Conservation (phyloP, 345 rosid genomes). For the Combretum micranthum region DNA sequence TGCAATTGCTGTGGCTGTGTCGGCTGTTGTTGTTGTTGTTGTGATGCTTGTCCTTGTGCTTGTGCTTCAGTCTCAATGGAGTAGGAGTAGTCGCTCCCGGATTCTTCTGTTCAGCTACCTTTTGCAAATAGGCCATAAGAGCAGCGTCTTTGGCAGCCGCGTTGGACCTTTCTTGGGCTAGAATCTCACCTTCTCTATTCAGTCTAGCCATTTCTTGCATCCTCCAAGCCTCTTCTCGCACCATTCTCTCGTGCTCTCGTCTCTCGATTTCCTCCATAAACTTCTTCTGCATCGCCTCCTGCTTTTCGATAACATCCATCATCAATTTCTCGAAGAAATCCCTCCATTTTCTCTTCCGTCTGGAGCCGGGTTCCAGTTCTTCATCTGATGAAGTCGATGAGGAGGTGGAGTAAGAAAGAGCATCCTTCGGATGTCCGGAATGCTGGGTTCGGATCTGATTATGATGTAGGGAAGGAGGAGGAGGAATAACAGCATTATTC, state of each 20-base stretch:
- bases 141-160: constrained; percentile 73
- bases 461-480: no score
- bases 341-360: constrained; percentile 51
- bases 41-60: constrained; percentile 1
- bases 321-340: constrained; percentile 58
- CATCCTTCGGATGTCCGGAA: background rate
- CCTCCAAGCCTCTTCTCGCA: constrained; percentile 80
- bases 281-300: constrained; percentile 67
- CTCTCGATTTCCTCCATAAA: constrained; percentile 73
- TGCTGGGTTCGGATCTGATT: no score
- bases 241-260: constrained; percentile 55
- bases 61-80: constrained; percentile 12
- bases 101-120: constrained; percentile 41
- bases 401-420: background rate
- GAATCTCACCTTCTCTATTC: constrained; percentile 52
- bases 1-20: no score
- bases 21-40: constrained; percentile 3
- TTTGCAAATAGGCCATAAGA: constrained; percentile 65
- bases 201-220: constrained; percentile 61
- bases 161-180: constrained; percentile 64
- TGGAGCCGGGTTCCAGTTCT: constrained; percentile 11
- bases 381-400: constrained; percentile 22
- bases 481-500: no score
- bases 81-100: constrained; percentile 2
- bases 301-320: constrained; percentile 60